Percentiles rank a stretch among this genome's conserved stretches.
Conservation (phyloP, 108 stramenopile species). For the Nitzschia palea region DNA sequence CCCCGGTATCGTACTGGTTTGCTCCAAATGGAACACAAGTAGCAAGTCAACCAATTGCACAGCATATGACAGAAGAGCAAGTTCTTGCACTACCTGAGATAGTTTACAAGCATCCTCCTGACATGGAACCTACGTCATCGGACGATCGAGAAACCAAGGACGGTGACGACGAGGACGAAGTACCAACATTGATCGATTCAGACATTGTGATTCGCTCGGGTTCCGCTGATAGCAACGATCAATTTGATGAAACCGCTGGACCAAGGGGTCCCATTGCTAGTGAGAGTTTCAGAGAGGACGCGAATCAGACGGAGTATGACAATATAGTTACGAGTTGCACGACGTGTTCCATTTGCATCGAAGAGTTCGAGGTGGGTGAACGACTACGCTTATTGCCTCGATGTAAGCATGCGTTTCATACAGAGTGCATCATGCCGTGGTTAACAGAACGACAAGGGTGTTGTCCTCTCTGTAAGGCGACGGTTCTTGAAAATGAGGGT, state of each 20-base stretch:
- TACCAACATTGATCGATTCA: not conserved
- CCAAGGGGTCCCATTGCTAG: not conserved
- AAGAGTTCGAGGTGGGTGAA: conserved; percentile 84
- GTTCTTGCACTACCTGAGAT: conserved; percentile 48
- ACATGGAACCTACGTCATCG: conserved; percentile 1
- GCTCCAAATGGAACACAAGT: conserved; percentile 13
- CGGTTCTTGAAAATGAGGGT: conserved; percentile 15
- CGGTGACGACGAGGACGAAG: not conserved
- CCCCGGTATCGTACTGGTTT: conserved; percentile 42
- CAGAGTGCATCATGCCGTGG: conserved; percentile 84
- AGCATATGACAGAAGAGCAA: conserved; percentile 36
- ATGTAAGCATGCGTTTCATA: conserved; percentile 84
- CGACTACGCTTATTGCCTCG: conserved; percentile 69
- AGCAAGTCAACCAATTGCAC: not conserved
- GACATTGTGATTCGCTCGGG: conserved; percentile 7
- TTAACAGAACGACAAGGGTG: conserved; percentile 68
- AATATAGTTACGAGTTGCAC: conserved; percentile 28
- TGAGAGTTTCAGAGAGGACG: not conserved
- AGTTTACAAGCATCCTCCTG: conserved; percentile 20
- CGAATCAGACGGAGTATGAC: not conserved
- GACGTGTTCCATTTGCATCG: conserved; percentile 90
- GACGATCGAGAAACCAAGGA: not conserved
- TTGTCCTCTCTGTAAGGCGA: conserved; percentile 71
- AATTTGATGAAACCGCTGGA: not conserved
- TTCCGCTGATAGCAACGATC: conserved; percentile 1